Base-by-base conservation (phyloP, 306 rosid species). In the Dryas drummondii region DNA sequence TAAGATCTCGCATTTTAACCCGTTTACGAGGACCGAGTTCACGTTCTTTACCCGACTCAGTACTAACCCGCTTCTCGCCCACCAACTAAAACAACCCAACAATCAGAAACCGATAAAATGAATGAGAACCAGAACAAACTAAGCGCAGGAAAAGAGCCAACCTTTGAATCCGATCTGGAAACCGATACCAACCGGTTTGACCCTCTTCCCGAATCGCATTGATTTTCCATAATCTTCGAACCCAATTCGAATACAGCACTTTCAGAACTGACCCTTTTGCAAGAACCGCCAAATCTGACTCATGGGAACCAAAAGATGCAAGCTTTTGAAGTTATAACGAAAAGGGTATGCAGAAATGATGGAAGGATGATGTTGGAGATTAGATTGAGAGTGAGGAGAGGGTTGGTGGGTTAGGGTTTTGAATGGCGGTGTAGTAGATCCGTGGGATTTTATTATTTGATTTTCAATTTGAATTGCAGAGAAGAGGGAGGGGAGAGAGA, bases 1-100 rank as follows among this genome's bases (percentile, higher is more conserved):
- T 87, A 80, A 87, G 93, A 90, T 88, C 90, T 65, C 79, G 88
- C 83, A 87, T 87, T 82, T 91, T 94, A 57, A 86, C 80, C 61
- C 91, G 82, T 75, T 90, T 90, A 47, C 82, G 86, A 76, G 82
- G 79, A 80, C 78, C 52, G 11, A 9, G 59, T 0, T 79, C 86
- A 17, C 72, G 76, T 32, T 84, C 86, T 19, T 76, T 77, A 51
- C 71, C 89, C 27, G 84, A 71, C 13, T 75, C 79, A 22, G 57
- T 6, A 14, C 77, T 78, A 46, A 74, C 74, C 16, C 94, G 78
- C 85, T 91, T 91, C 89, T 86, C 88, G 4, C 85, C 84, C 50
- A 52, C 44, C 12, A 61, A 69, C 96, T 87, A 78, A 73, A 76
- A 59, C 72, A 74, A 66, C 45, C 62, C 56, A 53, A 9, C 58